phyloP scores from a whole-genome alignment of 768 basidiomycete genomes.

The Lactarius vividus region DNA sequence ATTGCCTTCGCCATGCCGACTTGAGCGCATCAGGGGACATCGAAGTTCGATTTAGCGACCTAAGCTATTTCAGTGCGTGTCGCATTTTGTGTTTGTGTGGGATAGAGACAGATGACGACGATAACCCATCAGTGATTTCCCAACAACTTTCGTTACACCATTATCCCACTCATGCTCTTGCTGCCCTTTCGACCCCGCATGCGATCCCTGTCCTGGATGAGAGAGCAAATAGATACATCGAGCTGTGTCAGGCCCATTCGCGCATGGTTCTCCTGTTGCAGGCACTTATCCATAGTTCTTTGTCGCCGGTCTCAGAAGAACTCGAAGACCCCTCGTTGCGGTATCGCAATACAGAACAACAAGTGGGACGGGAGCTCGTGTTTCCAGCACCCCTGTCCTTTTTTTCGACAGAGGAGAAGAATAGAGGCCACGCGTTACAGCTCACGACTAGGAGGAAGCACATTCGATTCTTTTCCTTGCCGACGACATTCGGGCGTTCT shows the following conservation, averaged over 20 bases:
- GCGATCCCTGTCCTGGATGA: slow-evolving; percentile 36
- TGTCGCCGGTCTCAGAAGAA: slow-evolving; percentile 36
- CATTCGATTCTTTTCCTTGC: slow-evolving; percentile 7
- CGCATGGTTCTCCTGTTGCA: slow-evolving; percentile 74
- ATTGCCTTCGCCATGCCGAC: slow-evolving; percentile 44
- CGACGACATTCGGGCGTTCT: not conserved
- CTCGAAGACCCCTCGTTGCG: slow-evolving; percentile 34
- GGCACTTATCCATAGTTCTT: slow-evolving; percentile 64
- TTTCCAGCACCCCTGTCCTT: slow-evolving; percentile 76
- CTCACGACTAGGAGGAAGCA: not conserved
- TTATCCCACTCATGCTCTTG: slow-evolving; percentile 68
- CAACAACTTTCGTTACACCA: slow-evolving; percentile 61
- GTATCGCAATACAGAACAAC: slow-evolving; percentile 28
- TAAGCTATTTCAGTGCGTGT: slow-evolving; percentile 63
- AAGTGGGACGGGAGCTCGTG: slow-evolving; percentile 52
- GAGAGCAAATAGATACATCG: slow-evolving; percentile 40
- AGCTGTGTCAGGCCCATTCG: slow-evolving; percentile 62
- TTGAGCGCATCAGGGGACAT: slow-evolving; percentile 44
- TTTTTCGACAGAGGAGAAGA: slow-evolving; percentile 20
- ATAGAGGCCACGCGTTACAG: not conserved
- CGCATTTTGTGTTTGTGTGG: slow-evolving; percentile 15
- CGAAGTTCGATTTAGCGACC: slow-evolving; percentile 53
- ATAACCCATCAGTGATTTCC: slow-evolving; percentile 51
- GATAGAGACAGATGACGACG: not conserved
- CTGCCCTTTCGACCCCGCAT: slow-evolving; percentile 43